These are phyloP conservation scores for Lyophyllum decastes DNA, from an alignment of 768 basidiomycete genomes.

Conservation along the genomic window DNA sequence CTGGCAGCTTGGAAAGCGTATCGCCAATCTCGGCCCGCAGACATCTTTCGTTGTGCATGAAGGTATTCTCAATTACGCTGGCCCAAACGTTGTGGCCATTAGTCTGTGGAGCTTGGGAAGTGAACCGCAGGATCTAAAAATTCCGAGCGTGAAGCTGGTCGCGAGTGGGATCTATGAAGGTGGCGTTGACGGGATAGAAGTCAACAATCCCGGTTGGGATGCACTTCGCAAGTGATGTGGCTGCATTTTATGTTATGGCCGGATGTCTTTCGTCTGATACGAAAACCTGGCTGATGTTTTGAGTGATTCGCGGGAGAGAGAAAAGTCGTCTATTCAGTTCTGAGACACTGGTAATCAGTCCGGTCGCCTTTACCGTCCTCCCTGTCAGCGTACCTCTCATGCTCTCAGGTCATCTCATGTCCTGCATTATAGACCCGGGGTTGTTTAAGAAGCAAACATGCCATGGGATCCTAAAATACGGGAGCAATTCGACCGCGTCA, in stretches of 20 bases:
- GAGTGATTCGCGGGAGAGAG: no score
- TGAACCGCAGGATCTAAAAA: constrained; percentile 4
- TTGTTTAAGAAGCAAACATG: not conserved
- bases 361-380: not conserved
- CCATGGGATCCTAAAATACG: not conserved
- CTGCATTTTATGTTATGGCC: no score
- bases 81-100: constrained; percentile 13
- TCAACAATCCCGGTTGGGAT: constrained; percentile 10
- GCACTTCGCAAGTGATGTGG: not conserved
- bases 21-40: constrained; percentile 18
- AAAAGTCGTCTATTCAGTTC: not conserved
- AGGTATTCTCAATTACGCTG: constrained; percentile 14
- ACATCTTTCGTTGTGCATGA: constrained; percentile 14
- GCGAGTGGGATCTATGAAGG: constrained; percentile 9
- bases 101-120: constrained; percentile 17
- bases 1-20: constrained; percentile 19
- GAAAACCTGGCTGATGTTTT: no score
- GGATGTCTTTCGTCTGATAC: no score
- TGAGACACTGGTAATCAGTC: not conserved
- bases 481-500: not conserved
- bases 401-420: not conserved
- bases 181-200: constrained; percentile 9
- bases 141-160: constrained; percentile 11
- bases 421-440: not conserved
- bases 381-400: not conserved